phyloP scores from a whole-genome alignment of 352 stramenopile species.

The Stramenopiles sp. region DNA sequence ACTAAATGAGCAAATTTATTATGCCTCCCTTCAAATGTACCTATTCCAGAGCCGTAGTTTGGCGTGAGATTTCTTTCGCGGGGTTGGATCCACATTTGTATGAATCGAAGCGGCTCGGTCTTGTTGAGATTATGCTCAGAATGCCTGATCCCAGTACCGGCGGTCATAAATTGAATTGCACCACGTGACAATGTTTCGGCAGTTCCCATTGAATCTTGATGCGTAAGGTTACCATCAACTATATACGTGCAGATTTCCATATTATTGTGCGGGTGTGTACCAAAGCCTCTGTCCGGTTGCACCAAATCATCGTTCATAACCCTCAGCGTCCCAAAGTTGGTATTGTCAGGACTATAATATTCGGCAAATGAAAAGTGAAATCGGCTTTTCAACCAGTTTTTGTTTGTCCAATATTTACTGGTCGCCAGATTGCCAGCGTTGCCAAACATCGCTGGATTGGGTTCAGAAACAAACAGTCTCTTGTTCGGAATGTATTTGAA shows the following conservation, averaged over 20 bases:
- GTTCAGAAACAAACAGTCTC: constrained; percentile 34
- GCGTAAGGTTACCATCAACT: constrained; percentile 39
- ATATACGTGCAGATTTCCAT: constrained; percentile 52
- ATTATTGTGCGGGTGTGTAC: constrained; percentile 31
- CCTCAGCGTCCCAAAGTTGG: constrained; percentile 40
- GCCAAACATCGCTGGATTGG: constrained; percentile 35
- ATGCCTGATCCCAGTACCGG: constrained; percentile 34
- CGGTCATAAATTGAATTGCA: constrained; percentile 44
- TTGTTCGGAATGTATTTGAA: constrained; percentile 18
- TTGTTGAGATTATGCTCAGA: constrained; percentile 35
- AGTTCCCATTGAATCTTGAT: constrained; percentile 44
- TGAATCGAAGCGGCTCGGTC: constrained; percentile 36
- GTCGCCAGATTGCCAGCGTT: constrained; percentile 27
- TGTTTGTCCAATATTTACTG: constrained; percentile 28
- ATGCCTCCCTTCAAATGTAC: background rate
- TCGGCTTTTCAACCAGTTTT: constrained; percentile 43
- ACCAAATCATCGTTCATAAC: constrained; percentile 62
- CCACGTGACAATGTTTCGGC: constrained; percentile 36
- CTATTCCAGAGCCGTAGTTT: constrained; percentile 35
- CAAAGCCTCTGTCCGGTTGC: constrained; percentile 41
- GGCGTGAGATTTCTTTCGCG: constrained; percentile 25
- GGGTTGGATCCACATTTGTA: constrained; percentile 44
- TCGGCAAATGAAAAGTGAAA: constrained; percentile 57
- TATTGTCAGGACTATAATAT: constrained; percentile 35
- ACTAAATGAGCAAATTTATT: constrained; percentile 31